A percentile compares a stretch with the other conserved stretches of the same genome.
Evolutionary conservation across 2,329 filamentous ascomycete genomes (phyloP).

Genomic region (Trichoderma endophyticum): DNA sequence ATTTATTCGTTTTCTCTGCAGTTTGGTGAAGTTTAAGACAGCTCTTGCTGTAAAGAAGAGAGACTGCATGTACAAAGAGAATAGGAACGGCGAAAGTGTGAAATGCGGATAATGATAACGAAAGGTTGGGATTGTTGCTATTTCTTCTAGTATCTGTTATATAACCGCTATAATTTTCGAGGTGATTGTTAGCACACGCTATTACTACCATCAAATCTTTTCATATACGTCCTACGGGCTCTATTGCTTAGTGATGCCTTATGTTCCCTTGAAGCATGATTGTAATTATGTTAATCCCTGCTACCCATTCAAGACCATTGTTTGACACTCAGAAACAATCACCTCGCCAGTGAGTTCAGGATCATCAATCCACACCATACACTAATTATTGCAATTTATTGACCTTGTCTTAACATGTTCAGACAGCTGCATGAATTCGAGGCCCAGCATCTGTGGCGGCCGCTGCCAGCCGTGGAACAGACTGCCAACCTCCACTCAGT

Average conservation of each 20-base stretch:
- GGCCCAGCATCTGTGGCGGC: not conserved
- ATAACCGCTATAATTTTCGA: too few relatives aligned
- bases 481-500: not conserved
- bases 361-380: rapidly evolving
- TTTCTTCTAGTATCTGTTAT: not conserved
- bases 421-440: not conserved
- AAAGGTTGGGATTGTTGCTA: not conserved
- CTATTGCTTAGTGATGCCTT: too few relatives aligned
- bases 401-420: not conserved
- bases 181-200: too few relatives aligned
- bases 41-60: too few relatives aligned
- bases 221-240: too few relatives aligned
- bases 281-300: not conserved
- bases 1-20: too few relatives aligned
- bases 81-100: too few relatives aligned
- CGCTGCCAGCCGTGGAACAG: not conserved
- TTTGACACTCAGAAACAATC: not conserved
- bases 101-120: too few relatives aligned
- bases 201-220: too few relatives aligned
- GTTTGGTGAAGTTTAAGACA: too few relatives aligned
- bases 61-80: too few relatives aligned
- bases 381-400: not conserved
- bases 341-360: not conserved
- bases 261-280: too few relatives aligned
- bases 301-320: not conserved